phyloP scores from a whole-genome alignment of 192 early-diverging fungal genomes.

The Coemansia sp. region DNA sequence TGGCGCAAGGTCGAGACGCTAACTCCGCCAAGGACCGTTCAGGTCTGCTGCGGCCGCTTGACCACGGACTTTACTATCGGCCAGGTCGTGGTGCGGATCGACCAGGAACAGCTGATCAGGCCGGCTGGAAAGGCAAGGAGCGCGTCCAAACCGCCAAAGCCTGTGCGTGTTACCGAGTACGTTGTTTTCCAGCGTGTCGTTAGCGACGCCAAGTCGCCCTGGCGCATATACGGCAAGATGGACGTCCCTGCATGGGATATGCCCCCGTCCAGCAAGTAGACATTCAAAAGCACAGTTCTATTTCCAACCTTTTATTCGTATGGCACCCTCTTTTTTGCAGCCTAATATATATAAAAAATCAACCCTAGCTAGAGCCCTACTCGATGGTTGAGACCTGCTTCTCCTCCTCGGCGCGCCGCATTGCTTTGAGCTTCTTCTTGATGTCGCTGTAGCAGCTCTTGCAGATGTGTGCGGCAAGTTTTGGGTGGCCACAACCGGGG shows the following conservation, averaged over 20 bases:
- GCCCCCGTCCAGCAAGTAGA: neutral
- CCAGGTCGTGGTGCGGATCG: constrained; percentile 63
- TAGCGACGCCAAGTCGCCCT: constrained; percentile 56
- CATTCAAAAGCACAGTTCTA: no score
- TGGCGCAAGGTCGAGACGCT: constrained; percentile 60
- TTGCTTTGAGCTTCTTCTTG: constrained; percentile 45
- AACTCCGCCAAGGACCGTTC: constrained; percentile 55
- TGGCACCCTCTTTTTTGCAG: no score
- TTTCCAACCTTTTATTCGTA: no score
- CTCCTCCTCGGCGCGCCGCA: constrained; percentile 20
- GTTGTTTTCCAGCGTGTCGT: constrained; percentile 65
- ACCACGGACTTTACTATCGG: constrained; percentile 48
- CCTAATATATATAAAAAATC: no score
- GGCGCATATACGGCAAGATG: constrained; percentile 65
- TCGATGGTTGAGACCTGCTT: no score
- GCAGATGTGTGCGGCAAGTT: constrained; percentile 77
- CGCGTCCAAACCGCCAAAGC: constrained; percentile 52
- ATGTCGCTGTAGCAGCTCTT: constrained; percentile 67
- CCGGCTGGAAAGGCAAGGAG: constrained; percentile 23
- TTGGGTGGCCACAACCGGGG: constrained; percentile 69
- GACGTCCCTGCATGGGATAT: constrained; percentile 37
- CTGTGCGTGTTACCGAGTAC: constrained; percentile 61
- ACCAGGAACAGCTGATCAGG: constrained; percentile 57
- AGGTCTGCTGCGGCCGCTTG: constrained; percentile 54
- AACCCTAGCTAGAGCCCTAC: no score